Percentiles rank a stretch among this genome's conserved stretches.
phyloP scores from a whole-genome alignment of 2,329 filamentous ascomycete genomes.

The Xylaria sp. region DNA sequence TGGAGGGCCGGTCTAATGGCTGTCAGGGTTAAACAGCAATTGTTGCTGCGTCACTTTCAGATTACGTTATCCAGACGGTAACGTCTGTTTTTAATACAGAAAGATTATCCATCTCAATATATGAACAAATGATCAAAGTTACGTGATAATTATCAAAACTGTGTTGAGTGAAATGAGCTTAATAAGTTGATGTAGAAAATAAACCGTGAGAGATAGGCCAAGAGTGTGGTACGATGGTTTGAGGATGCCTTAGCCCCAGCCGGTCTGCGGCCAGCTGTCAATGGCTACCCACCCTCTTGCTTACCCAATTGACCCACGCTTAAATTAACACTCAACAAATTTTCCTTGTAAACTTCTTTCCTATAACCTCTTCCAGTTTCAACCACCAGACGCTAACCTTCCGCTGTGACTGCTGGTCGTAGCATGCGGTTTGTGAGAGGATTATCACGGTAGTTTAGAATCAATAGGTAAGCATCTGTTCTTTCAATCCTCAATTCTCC shows the following conservation, averaged over 20 bases:
- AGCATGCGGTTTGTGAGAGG: not conserved
- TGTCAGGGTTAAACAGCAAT: slow-evolving; percentile 12
- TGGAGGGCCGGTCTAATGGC: slow-evolving; percentile 14
- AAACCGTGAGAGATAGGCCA: not conserved
- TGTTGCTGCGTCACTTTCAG: slow-evolving; percentile 15
- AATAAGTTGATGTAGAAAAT: too few species aligned
- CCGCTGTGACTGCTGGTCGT: not conserved
- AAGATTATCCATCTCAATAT: not conserved
- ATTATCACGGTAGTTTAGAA: not conserved
- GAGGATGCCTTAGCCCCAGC: not conserved
- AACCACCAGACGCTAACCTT: not conserved
- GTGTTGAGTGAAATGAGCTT: not conserved
- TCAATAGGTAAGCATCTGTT: slow-evolving; percentile 16
- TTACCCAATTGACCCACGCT: not conserved
- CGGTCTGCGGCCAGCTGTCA: slow-evolving; percentile 28
- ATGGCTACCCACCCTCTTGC: too few species aligned
- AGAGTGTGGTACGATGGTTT: not conserved
- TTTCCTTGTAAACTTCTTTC: not conserved
- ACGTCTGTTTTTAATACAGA: slow-evolving; percentile 12
- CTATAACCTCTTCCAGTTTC: not conserved
- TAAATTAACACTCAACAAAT: slow-evolving; percentile 25
- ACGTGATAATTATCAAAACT: not conserved
- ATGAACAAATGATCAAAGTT: not conserved
- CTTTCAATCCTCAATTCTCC: too few species aligned
- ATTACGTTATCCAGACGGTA: slow-evolving; percentile 25